Conservation (phyloP, 495 filamentous ascomycete genomes). For the Penicillium pulvis region DNA sequence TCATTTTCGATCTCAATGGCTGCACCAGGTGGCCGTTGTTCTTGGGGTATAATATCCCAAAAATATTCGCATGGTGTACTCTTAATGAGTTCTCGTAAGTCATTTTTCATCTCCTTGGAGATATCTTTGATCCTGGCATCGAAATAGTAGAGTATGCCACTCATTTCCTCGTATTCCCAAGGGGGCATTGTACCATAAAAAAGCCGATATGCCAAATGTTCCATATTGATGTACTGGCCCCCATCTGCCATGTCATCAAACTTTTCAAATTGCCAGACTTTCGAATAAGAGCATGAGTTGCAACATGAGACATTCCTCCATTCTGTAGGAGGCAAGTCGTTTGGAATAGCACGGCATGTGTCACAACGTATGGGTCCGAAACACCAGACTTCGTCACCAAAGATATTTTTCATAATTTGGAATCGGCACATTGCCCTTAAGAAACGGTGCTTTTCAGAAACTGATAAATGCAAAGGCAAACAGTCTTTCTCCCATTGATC, state of each 20-base stretch:
- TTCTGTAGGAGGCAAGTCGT: no score
- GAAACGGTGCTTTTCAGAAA: slow-evolving; percentile 15
- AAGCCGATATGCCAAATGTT: no score
- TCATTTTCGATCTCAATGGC: slow-evolving; percentile 11
- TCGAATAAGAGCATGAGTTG: no score
- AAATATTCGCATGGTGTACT: neutral
- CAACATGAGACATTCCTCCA: no score
- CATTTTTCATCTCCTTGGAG: slow-evolving; percentile 14
- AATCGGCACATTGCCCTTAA: slow-evolving; percentile 25
- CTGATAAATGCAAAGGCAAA: slow-evolving; percentile 12
- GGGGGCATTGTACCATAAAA: slow-evolving; percentile 22
- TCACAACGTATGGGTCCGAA: no score
- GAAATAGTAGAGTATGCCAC: slow-evolving; percentile 16
- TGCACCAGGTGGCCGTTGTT: slow-evolving; percentile 9
- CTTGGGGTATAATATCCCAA: slow-evolving; percentile 12
- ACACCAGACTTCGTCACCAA: slow-evolving; percentile 6
- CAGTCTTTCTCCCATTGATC: slow-evolving; percentile 8
- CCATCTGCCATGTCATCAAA: no score
- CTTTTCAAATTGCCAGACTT: no score
- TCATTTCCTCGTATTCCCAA: slow-evolving; percentile 26
- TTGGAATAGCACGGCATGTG: no score
- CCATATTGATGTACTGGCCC: no score
- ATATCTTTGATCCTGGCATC: slow-evolving; percentile 8
- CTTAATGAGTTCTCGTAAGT: slow-evolving; percentile 11
- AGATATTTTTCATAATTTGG: slow-evolving; percentile 16